These are phyloP conservation scores for Naumovozyma castellii DNA, from an alignment of 805 yeast species.

Conservation along the genomic window DNA sequence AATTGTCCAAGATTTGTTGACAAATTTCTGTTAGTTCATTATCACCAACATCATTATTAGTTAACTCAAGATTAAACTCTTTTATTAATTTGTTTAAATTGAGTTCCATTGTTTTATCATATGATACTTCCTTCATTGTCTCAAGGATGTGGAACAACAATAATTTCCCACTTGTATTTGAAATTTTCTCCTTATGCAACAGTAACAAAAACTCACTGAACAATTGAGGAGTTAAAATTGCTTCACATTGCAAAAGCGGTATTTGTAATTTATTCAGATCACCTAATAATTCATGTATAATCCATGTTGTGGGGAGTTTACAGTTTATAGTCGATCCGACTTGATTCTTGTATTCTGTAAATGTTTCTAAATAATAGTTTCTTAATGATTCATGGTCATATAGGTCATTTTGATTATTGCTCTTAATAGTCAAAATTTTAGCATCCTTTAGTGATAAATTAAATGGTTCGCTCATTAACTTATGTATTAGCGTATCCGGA, in stretches of 20 bases:
- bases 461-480: conserved; percentile 42
- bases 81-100: conserved; percentile 39
- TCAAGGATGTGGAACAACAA: conserved; percentile 54
- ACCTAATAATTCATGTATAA: conserved; percentile 74
- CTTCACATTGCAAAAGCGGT: conserved; percentile 24
- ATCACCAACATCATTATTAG: conserved; percentile 24
- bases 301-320: conserved; percentile 61
- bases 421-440: conserved; percentile 47
- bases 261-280: conserved; percentile 43
- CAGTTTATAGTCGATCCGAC: conserved; percentile 20
- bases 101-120: conserved; percentile 5
- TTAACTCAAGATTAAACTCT: conserved; percentile 40
- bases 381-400: conserved; percentile 33
- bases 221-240: conserved; percentile 32
- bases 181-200: conserved; percentile 41
- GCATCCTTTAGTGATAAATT: conserved; percentile 65
- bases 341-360: conserved; percentile 27
- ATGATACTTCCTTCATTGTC: conserved; percentile 32
- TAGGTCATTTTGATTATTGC: conserved; percentile 21
- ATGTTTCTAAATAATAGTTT: conserved; percentile 39
- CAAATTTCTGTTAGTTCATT: conserved; percentile 36
- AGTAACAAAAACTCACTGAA: conserved; percentile 47
- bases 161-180: conserved; percentile 58
- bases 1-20: conserved; percentile 33
- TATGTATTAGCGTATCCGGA: conserved; percentile 50